Conservation (phyloP, 2,329 filamentous ascomycete genomes). For the Colletotrichum sp. region DNA sequence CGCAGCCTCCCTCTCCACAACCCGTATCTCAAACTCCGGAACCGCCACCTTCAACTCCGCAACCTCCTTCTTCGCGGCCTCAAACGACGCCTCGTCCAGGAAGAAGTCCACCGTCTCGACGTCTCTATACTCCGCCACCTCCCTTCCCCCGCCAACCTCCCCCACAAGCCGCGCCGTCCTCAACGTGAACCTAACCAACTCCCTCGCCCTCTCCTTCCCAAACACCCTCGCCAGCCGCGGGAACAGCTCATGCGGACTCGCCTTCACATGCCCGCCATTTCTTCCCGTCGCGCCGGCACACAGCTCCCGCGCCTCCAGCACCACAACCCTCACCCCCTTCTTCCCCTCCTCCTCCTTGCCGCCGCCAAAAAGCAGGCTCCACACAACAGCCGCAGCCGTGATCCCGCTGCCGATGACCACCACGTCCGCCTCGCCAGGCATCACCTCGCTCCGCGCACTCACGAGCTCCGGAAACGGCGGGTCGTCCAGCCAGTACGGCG, state of each 20-base stretch:
- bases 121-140: conserved; percentile 43
- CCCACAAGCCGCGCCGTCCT: conserved; percentile 43
- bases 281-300: conserved; percentile 59
- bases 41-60: conserved; percentile 39
- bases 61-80: conserved; percentile 34
- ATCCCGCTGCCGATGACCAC: conserved; percentile 63
- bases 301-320: conserved; percentile 55
- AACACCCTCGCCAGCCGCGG: conserved; percentile 32
- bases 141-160: conserved; percentile 41
- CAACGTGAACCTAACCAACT: conserved; percentile 49
- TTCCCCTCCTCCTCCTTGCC: too few species aligned
- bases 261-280: conserved; percentile 58
- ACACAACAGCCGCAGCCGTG: conserved; percentile 47
- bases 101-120: conserved; percentile 54
- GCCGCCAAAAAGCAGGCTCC: conserved; percentile 23
- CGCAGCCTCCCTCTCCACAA: conserved; percentile 39
- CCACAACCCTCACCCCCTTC: conserved; percentile 36
- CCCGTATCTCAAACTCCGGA: conserved; percentile 41
- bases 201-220: conserved; percentile 40
- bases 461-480: conserved; percentile 48
- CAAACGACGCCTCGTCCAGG: conserved; percentile 40
- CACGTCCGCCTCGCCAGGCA: conserved; percentile 49
- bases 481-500: conserved; percentile 51
- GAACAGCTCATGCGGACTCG: conserved; percentile 47
- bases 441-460: conserved; percentile 32